Conservation (phyloP, 1,284 basidiomycete species). For the Tranzscheliella williamsii region DNA sequence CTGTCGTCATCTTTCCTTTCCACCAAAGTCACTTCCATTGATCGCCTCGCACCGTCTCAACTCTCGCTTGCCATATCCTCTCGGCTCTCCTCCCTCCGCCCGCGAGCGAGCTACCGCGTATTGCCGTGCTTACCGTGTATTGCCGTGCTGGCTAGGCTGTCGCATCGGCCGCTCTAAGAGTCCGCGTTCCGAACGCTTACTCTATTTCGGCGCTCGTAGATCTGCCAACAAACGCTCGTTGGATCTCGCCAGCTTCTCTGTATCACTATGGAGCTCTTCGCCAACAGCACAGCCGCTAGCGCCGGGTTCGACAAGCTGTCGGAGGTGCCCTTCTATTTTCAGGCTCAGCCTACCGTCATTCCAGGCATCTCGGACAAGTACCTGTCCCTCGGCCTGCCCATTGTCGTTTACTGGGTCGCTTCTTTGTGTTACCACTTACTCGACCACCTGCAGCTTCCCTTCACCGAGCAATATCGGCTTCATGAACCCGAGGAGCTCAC, state of each 20-base stretch:
- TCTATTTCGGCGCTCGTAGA: too few species aligned
- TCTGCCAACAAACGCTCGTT: too few species aligned
- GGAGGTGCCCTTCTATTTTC: constrained; percentile 64
- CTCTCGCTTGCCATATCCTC: too few species aligned
- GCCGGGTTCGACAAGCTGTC: constrained; percentile 35
- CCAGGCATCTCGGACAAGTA: constrained; percentile 73
- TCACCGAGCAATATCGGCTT: constrained; percentile 81
- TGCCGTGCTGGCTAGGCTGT: too few species aligned
- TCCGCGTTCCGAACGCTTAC: too few species aligned
- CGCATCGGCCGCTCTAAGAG: too few species aligned
- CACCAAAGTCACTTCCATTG: too few species aligned
- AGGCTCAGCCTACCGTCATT: constrained; percentile 66
- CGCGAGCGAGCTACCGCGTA: too few species aligned
- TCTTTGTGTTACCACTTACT: constrained; percentile 80
- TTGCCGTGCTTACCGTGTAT: too few species aligned
- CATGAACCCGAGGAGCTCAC: constrained; percentile 84
- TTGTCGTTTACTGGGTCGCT: constrained; percentile 84
- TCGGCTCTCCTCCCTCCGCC: too few species aligned
- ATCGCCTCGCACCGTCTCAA: too few species aligned
- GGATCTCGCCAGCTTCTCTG: not conserved
- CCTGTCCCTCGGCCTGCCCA: constrained; percentile 74
- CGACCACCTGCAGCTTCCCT: constrained; percentile 72
- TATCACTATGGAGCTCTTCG: constrained; percentile 12
- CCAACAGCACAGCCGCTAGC: constrained; percentile 23
- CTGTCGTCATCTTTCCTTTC: too few species aligned